phyloP scores from a whole-genome alignment of 75 land plant genomes.

The Sequoia sempervirens region DNA sequence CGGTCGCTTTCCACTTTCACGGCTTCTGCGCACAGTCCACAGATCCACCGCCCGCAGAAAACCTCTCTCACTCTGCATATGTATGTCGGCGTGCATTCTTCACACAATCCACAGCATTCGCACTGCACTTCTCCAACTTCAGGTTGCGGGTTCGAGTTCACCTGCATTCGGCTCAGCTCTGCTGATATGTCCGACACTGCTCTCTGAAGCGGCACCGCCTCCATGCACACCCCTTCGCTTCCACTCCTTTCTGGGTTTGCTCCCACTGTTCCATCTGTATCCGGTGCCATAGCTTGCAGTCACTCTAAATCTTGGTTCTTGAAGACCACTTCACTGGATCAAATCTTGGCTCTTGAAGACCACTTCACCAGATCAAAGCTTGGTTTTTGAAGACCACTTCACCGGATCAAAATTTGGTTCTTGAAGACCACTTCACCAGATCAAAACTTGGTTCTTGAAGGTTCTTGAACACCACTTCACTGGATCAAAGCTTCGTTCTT shows the following conservation, averaged over 20 bases:
- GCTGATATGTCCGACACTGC: background rate
- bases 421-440: too few relatives aligned
- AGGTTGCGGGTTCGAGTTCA: background rate
- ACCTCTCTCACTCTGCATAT: slow-evolving; percentile 24
- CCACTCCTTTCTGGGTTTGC: background rate
- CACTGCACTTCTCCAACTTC: slow-evolving; percentile 37
- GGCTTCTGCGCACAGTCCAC: slow-evolving; percentile 80
- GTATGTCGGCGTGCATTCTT: slow-evolving; percentile 69
- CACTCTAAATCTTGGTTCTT: too few relatives aligned
- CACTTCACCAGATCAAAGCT: too few relatives aligned
- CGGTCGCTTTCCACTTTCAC: slow-evolving; percentile 50
- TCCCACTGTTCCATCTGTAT: background rate
- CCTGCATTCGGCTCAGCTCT: background rate
- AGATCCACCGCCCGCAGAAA: slow-evolving; percentile 63
- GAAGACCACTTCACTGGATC: too few relatives aligned
- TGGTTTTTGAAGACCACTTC: too few relatives aligned
- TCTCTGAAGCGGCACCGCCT: background rate
- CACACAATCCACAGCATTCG: slow-evolving; percentile 69
- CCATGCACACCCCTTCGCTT: background rate
- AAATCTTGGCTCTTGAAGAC: too few relatives aligned
- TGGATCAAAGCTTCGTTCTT: too few relatives aligned
- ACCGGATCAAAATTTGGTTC: too few relatives aligned
- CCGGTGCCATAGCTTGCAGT: background rate
- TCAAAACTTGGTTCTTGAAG: too few relatives aligned
- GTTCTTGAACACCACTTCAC: too few relatives aligned